These are phyloP conservation scores for Leccinellum luteum DNA, from an alignment of 768 basidiomycete genomes.

Conservation along the genomic window DNA sequence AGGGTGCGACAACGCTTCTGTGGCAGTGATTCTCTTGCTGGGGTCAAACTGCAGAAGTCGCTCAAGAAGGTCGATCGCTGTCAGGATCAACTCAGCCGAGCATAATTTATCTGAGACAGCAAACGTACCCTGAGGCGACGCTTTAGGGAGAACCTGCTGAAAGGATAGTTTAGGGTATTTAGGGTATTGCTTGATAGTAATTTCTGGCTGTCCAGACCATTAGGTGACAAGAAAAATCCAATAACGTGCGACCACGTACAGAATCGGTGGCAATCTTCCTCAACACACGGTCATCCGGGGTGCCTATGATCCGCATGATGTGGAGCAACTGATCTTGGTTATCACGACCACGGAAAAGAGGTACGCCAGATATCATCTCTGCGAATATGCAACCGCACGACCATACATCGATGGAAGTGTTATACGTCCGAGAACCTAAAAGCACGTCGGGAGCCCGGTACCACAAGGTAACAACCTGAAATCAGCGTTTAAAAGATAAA, in stretches of 20 bases:
- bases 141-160: slow-evolving; percentile 79
- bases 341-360: slow-evolving; percentile 94
- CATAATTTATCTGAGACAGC: not conserved
- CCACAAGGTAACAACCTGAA: slow-evolving; percentile 95
- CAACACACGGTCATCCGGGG: slow-evolving; percentile 84
- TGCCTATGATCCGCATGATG: slow-evolving; percentile 96
- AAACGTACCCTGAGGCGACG: slow-evolving; percentile 70
- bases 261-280: slow-evolving; percentile 89
- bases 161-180: slow-evolving; percentile 84
- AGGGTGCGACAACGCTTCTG: slow-evolving; percentile 87
- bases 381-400: slow-evolving; percentile 99
- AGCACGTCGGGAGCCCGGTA: slow-evolving; percentile 98
- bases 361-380: slow-evolving; percentile 98
- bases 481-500: slow-evolving; percentile 3
- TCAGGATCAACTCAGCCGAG: slow-evolving; percentile 5
- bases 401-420: slow-evolving; percentile 98
- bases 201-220: slow-evolving; percentile 63
- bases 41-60: slow-evolving; percentile 96
- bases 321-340: slow-evolving; percentile 97
- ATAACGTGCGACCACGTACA: slow-evolving; percentile 42
- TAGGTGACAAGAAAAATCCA: slow-evolving; percentile 1
- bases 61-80: slow-evolving; percentile 91
- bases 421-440: slow-evolving; percentile 94
- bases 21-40: slow-evolving; percentile 83
- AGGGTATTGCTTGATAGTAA: slow-evolving; percentile 79